Conservation (phyloP, 1,139 yeast species). For the Yamadazyma blattariae region DNA sequence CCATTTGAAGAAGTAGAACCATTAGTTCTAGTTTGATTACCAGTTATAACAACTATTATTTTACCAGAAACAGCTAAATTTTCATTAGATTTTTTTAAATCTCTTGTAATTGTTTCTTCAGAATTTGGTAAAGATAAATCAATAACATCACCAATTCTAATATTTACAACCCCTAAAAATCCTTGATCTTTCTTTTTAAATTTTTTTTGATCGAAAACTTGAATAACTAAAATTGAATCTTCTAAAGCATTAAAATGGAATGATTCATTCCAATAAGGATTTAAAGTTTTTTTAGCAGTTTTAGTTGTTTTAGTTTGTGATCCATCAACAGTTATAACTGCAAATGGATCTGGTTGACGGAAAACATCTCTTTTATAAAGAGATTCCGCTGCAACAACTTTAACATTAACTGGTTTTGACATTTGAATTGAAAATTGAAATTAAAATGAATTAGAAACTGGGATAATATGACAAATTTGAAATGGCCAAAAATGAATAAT, state of each 20-base stretch:
- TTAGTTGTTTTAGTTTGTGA: constrained; percentile 93
- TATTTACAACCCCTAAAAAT: constrained; percentile 93
- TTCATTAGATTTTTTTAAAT: constrained; percentile 87
- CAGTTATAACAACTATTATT: constrained; percentile 72
- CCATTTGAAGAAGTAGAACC: background rate
- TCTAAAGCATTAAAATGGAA: constrained; percentile 78
- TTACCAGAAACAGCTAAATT: constrained; percentile 91
- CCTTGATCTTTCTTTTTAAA: constrained; percentile 99
- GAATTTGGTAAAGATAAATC: constrained; percentile 58
- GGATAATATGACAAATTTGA: too few relatives aligned
- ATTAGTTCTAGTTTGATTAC: constrained; percentile 15
- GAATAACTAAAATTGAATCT: constrained; percentile 84
- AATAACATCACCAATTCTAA: constrained; percentile 84
- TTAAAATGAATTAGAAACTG: too few relatives aligned
- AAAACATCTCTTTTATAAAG: constrained; percentile 93
- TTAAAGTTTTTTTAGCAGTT: constrained; percentile 88
- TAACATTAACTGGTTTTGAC: constrained; percentile 52
- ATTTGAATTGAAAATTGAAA: too few relatives aligned
- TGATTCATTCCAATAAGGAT: constrained; percentile 97
- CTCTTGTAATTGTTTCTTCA: constrained; percentile 91
- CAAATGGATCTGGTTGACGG: constrained; percentile 96
- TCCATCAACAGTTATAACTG: constrained; percentile 95
- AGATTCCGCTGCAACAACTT: constrained; percentile 94
- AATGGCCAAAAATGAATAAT: too few relatives aligned
- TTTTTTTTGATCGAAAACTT: constrained; percentile 94